Base-by-base conservation (phyloP, 1,284 basidiomycete genomes). In the Pascua sp. region DNA sequence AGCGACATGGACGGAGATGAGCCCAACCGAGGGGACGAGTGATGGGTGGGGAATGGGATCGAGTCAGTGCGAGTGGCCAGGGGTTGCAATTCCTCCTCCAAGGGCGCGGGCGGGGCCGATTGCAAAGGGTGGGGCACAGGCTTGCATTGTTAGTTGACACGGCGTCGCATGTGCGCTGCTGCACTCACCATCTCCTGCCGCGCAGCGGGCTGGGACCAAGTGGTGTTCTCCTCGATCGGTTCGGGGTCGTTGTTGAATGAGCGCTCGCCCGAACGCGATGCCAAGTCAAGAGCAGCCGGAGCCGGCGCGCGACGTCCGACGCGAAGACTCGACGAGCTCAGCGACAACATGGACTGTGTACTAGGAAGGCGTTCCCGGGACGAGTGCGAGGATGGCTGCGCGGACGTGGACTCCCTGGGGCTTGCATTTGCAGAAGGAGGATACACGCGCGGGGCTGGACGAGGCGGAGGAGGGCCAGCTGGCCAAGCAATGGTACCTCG, bases 301-400 rank as follows among this genome's bases (percentile, higher is more conserved):
- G 48, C 56, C 8, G 56, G 56, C 5, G 56, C 56, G 16, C 56
- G 47, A 16, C 51, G 44, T 15, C 56, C 51, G 18, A 37, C 44
- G 15, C 56, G 47, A 16, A 18, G 44, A 13, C 15, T 46, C 17
- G 13, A n/a, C 15, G 24, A 36, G 18, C 32, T 61, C 59, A 72
- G 53, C 4, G 68, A 65, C 11, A 61, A 51, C 41, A 48, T 59
- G 8, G 68, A 65, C 12, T 58, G 54, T 13, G 64, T 62, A 49
- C 49, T 65, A 15, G 57, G 45, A 8, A 66, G 37, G 16, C 57
- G 59, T 36, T 67, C 59, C 16, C 38, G 51, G 9, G 55, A 50
- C 9, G 55, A 39, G 39, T 37, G 39, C 38, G 39, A 40, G 2
- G 47, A 36, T 38, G 47, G 24, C 4, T n/a, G 10, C 17, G 47